Conservation (phyloP, 2,329 filamentous ascomycete genomes). For the Paecilomyces formosus region DNA sequence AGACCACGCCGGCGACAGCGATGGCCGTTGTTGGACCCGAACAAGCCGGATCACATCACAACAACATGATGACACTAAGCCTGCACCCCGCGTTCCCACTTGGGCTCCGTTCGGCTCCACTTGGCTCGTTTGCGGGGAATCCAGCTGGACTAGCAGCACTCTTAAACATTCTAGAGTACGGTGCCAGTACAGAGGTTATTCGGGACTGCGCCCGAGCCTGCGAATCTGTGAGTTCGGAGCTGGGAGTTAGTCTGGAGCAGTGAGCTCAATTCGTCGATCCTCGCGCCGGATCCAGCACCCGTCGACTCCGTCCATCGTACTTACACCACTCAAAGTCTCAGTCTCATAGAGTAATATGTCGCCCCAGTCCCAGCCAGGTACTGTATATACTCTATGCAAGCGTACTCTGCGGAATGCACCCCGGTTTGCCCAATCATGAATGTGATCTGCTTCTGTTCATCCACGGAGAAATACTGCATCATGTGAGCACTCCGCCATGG, state of each 20-base stretch:
- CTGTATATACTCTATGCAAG: conserved; percentile 2
- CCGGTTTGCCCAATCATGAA: background rate
- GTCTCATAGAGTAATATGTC: background rate
- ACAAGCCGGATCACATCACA: conserved; percentile 4
- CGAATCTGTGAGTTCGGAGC: background rate
- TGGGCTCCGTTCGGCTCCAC: conserved; percentile 1
- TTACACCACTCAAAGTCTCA: background rate
- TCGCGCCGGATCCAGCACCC: background rate
- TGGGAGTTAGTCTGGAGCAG: background rate
- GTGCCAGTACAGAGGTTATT: background rate
- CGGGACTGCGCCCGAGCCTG: background rate
- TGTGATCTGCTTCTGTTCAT: background rate
- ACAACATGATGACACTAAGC: conserved; percentile 3
- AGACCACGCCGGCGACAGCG: background rate
- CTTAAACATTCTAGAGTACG: background rate
- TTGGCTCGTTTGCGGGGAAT: conserved; percentile 5
- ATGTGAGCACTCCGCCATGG: background rate
- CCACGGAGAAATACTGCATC: background rate
- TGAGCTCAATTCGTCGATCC: background rate
- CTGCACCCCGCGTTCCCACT: conserved; percentile 11
- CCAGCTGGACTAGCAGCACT: background rate
- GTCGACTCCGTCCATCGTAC: background rate
- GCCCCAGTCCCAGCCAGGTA: conserved; percentile 5
- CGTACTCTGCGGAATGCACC: background rate
- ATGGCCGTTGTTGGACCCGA: background rate